Percentiles rank a stretch among this genome's conserved stretches.
These are phyloP conservation scores for Leccinellum albellum DNA, from an alignment of 768 basidiomycete genomes.

Conservation along the genomic window DNA sequence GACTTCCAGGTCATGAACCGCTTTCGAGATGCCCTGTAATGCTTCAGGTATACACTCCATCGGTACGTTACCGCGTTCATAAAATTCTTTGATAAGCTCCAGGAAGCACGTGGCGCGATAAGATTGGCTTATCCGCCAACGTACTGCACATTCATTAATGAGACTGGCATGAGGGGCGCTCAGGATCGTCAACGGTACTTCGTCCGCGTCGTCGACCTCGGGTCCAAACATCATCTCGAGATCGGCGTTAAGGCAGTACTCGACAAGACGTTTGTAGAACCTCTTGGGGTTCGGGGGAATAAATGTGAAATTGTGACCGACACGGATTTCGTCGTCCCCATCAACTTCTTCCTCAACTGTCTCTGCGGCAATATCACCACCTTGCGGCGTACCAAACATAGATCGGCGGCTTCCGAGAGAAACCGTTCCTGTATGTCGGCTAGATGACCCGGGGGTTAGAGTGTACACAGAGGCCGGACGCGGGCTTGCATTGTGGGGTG, in stretches of 20 bases:
- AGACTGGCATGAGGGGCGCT: conserved; percentile 76
- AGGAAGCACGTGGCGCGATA: conserved; percentile 80
- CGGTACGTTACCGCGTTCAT: conserved; percentile 86
- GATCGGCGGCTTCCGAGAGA: conserved; percentile 73
- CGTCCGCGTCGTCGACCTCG: conserved; percentile 90
- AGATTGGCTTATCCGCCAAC: conserved; percentile 84
- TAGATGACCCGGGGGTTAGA: conserved; percentile 31
- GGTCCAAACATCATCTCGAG: conserved; percentile 87
- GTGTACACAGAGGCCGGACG: conserved; percentile 62
- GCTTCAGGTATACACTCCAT: conserved; percentile 94
- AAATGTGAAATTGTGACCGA: conserved; percentile 79
- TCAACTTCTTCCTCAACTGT: conserved; percentile 40
- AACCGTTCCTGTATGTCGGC: conserved; percentile 52
- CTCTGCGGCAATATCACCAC: conserved; percentile 31
- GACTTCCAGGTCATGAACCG: conserved; percentile 63
- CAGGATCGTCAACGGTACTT: conserved; percentile 91
- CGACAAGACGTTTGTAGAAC: conserved; percentile 81
- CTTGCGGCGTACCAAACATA: conserved; percentile 36
- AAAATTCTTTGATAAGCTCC: conserved; percentile 81
- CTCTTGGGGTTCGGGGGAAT: conserved; percentile 86
- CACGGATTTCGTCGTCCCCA: conserved; percentile 66
- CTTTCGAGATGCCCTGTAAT: conserved; percentile 65
- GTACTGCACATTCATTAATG: conserved; percentile 80
- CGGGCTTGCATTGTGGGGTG: conserved; percentile 25
- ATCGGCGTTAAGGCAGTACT: conserved; percentile 79